phyloP scores from a whole-genome alignment of 345 rosid genomes.

The Erucastrum elatum region DNA sequence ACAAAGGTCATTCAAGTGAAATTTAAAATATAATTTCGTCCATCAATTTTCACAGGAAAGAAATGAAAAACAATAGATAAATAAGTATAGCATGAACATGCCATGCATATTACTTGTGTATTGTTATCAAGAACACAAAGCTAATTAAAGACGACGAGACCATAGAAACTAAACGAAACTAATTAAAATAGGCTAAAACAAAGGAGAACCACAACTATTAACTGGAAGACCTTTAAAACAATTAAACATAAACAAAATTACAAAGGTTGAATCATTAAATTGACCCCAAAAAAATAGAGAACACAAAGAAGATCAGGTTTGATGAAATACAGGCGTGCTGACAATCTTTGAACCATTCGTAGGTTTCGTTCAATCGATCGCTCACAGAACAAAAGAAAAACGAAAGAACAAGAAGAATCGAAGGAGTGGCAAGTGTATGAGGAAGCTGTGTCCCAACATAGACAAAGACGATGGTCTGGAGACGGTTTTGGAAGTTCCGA shows the following conservation, averaged over 20 bases:
- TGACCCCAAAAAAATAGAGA: background rate
- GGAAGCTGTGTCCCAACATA: slow-evolving; percentile 83
- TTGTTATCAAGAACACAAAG: background rate
- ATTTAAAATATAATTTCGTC: background rate
- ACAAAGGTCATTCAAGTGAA: background rate
- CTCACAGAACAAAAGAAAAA: slow-evolving; percentile 32
- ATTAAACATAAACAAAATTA: background rate
- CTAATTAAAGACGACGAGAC: background rate
- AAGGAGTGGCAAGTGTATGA: slow-evolving; percentile 47
- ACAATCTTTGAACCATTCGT: slow-evolving; percentile 41
- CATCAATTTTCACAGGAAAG: background rate
- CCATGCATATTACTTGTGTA: background rate
- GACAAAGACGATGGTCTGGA: slow-evolving; percentile 92
- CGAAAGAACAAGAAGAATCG: background rate
- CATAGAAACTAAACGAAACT: background rate
- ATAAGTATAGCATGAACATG: background rate
- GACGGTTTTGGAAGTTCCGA: slow-evolving; percentile 95
- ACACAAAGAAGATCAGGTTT: background rate
- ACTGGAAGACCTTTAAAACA: background rate
- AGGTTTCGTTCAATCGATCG: slow-evolving; percentile 28
- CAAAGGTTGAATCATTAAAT: slow-evolving; percentile 12
- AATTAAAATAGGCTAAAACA: slow-evolving; percentile 23
- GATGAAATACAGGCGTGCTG: slow-evolving; percentile 33
- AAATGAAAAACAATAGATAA: no score
- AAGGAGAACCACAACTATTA: slow-evolving; percentile 22